Percentiles rank a stretch among this genome's conserved stretches.
phyloP scores from a whole-genome alignment of 2,329 filamentous ascomycete species.

The Colletotrichum chrysophilum region DNA sequence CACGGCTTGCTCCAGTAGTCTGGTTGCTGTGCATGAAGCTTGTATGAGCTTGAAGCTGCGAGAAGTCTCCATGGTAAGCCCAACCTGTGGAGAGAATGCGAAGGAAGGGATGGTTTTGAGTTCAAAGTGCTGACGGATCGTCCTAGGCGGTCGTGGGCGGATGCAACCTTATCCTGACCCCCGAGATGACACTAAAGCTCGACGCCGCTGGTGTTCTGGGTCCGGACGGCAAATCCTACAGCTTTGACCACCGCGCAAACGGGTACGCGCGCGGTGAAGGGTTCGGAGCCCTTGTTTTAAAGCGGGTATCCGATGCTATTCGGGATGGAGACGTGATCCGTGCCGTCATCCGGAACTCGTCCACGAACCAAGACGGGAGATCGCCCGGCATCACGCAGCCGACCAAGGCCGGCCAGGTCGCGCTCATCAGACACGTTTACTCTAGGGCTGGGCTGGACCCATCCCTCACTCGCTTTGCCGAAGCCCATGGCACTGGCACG shows the following conservation, averaged over 20 bases:
- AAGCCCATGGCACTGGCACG: constrained; percentile 61
- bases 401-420: constrained; percentile 32
- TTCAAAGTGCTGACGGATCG: constrained; percentile 39
- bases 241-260: constrained; percentile 36
- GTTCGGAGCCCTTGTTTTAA: constrained; percentile 54
- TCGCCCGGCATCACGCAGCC: constrained; percentile 42
- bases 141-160: constrained; percentile 31
- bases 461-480: constrained; percentile 34
- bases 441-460: constrained; percentile 29
- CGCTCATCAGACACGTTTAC: constrained; percentile 43
- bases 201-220: constrained; percentile 21
- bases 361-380: constrained; percentile 47
- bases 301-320: constrained; percentile 52
- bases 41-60: constrained; percentile 24
- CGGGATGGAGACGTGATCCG: constrained; percentile 41
- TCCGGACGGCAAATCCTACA: constrained; percentile 35
- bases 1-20: constrained; percentile 41
- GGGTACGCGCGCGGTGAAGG: constrained; percentile 49
- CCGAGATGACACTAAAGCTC: constrained; percentile 16
- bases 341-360: constrained; percentile 40
- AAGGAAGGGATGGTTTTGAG: background rate
- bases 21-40: constrained; percentile 37
- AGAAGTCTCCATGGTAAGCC: constrained; percentile 22
- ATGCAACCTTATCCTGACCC: constrained; percentile 26
- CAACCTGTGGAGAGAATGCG: background rate